Evolutionary conservation across 2,329 filamentous ascomycete species (phyloP), one percentile per base, ranked within the genome.

Genomic region (Talaromyces sp.): DNA sequence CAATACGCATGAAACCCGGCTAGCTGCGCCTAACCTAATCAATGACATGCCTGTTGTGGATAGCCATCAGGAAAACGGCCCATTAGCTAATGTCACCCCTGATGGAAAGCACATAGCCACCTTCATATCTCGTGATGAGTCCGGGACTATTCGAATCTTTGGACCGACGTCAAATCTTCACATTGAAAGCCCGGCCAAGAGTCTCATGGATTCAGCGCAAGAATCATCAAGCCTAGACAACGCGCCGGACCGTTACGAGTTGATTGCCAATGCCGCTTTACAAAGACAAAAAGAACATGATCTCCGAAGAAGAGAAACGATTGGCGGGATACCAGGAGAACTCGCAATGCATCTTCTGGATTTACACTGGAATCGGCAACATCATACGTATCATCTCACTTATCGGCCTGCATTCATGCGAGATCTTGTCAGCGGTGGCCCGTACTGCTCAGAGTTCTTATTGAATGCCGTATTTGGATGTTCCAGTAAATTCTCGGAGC

Each of bases 391-490:
- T 50, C 69, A 79, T 2, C 65, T 79, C 10, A 77, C 77, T 1
- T 80, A 80, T 67, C 74, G 78, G 3, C 77, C 78, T 0, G 75
- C 74, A 0, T 70, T 80, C 50, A 79, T 79, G 74, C 70, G 73
- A 10, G 75, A 77, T 59, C 70, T 81, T 35, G 62, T 70, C 10
- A 68, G 73, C 1, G 70, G 69, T 7, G 79, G 79, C 1, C 74
- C 75, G 7, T 76, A 78, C 65, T 75, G 71, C 57, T 78, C 75
- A 2, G 71, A 74, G 41, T 75, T 81, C 16, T 69, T 81, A 3
- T 65, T 81, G 10, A 79, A 79, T 62, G 75, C 79, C 6, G 80
- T 81, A 10, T 81, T 78, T 68, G 79, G 75, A 54, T 77, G 75
- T 10, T 77, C 75, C 2, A 74, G 73, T 5, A 73, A 79, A 1